Evolutionary conservation across 208 protist genomes (phyloP).

Genomic region (Acanthamoeba royreba): DNA sequence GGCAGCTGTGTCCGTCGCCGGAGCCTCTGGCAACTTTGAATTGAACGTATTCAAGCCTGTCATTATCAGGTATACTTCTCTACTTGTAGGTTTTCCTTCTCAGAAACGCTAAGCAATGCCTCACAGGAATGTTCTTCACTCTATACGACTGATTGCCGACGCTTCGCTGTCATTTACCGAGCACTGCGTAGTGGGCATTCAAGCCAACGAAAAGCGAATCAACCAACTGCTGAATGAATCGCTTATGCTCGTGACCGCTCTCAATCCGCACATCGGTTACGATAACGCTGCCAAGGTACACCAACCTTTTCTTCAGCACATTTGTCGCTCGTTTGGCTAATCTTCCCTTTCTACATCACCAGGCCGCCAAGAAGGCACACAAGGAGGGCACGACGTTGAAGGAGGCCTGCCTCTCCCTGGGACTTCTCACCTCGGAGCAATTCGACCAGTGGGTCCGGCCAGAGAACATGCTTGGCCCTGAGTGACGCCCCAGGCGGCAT

Average conservation of each 20-base stretch:
- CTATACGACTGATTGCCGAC: conserved; percentile 83
- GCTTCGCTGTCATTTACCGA: conserved; percentile 75
- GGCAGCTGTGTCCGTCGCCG: conserved; percentile 80
- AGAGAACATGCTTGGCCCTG: conserved; percentile 37
- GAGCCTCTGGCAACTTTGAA: conserved; percentile 86
- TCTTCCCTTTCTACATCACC: conserved; percentile 15
- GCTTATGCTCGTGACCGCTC: conserved; percentile 91
- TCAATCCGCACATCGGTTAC: conserved; percentile 92
- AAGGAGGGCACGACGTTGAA: conserved; percentile 75
- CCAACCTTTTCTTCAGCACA: neutral
- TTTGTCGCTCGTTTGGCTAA: neutral
- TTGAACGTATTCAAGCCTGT: conserved; percentile 93
- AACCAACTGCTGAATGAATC: conserved; percentile 72
- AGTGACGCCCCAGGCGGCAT: too few relatives aligned
- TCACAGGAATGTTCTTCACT: conserved; percentile 72
- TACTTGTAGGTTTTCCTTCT: neutral
- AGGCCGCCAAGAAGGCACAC: conserved; percentile 82
- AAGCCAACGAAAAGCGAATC: conserved; percentile 79
- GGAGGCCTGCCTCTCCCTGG: conserved; percentile 71
- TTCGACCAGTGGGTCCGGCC: conserved; percentile 35
- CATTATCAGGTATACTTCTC: conserved; percentile 61
- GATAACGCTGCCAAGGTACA: conserved; percentile 76
- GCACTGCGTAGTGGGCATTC: conserved; percentile 85
- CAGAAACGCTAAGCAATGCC: neutral
- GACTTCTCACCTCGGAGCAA: conserved; percentile 23